Conservation (phyloP, 2,329 filamentous ascomycete genomes). For the Colletotrichum sansevieriae region DNA sequence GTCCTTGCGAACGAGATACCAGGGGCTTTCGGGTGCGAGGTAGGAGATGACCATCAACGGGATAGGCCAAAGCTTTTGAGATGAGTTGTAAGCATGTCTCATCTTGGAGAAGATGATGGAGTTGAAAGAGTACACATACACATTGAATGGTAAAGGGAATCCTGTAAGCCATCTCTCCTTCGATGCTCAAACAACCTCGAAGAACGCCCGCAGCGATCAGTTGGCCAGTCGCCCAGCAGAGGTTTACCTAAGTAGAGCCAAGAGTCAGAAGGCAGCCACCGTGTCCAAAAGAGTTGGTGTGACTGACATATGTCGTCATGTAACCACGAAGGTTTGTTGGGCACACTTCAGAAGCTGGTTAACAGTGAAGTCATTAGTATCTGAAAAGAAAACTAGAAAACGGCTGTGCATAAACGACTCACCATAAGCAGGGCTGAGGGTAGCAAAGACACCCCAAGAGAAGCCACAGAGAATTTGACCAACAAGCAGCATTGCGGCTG, state of each 20-base stretch:
- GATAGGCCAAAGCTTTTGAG: constrained; percentile 49
- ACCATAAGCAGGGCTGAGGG: constrained; percentile 57
- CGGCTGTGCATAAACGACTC: neutral
- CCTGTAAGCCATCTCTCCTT: constrained; percentile 54
- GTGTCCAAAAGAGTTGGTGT: fast-evolving
- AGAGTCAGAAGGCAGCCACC: neutral
- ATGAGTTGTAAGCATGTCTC: neutral
- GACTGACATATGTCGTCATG: constrained; percentile 51
- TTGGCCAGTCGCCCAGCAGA: constrained; percentile 59
- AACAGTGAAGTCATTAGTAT: no score
- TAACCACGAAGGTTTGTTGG: constrained; percentile 58
- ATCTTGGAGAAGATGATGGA: neutral
- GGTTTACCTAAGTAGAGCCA: constrained; percentile 50
- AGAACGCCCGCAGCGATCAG: constrained; percentile 57
- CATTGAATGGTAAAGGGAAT: constrained; percentile 58
- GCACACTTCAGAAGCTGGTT: constrained; percentile 55
- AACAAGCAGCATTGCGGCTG: constrained; percentile 56
- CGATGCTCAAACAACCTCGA: constrained; percentile 51
- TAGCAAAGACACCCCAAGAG: constrained; percentile 60
- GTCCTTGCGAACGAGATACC: constrained; percentile 57
- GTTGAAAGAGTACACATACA: constrained; percentile 39
- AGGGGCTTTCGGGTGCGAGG: constrained; percentile 59
- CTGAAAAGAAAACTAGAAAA: neutral
- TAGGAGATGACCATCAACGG: constrained; percentile 53
- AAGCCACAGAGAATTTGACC: constrained; percentile 62